These are phyloP conservation scores for Aspergillus flavus DNA, from an alignment of 2,329 filamentous ascomycete species.

Conservation along the genomic window DNA sequence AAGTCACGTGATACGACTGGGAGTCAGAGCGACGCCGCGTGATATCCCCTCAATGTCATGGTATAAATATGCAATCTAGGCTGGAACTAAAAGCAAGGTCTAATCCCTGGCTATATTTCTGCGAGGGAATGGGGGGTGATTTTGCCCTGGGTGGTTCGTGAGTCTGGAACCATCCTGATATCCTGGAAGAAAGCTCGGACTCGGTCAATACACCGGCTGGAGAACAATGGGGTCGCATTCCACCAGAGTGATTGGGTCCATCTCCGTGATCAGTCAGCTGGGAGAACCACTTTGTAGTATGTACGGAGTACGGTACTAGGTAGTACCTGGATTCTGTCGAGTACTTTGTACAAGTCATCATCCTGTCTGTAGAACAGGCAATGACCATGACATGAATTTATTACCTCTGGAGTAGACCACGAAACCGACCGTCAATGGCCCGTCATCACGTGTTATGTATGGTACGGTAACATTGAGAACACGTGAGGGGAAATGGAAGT, in stretches of 20 bases:
- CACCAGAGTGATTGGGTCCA: neutral
- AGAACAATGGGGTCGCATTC: neutral
- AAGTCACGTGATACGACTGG: slow-evolving; percentile 29
- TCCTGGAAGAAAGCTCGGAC: neutral
- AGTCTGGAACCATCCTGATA: neutral
- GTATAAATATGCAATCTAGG: neutral
- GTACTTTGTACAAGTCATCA: neutral
- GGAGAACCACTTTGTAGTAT: neutral
- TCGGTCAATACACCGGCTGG: neutral
- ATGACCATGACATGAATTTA: neutral
- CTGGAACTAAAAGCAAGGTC: neutral
- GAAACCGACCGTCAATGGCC: neutral
- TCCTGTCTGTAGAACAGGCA: neutral
- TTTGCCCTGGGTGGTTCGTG: neutral
- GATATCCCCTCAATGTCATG: neutral
- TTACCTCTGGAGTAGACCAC: neutral
- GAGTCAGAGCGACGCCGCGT: neutral
- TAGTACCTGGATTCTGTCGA: neutral
- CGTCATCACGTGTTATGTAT: neutral
- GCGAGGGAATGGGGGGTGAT: neutral
- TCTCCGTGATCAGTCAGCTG: neutral
- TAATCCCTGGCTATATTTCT: neutral
- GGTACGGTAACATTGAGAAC: neutral
- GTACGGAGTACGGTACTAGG: neutral
- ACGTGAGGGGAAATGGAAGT: neutral